phyloP scores from a whole-genome alignment of 805 yeast genomes.

The Saturnispora sanitii region DNA sequence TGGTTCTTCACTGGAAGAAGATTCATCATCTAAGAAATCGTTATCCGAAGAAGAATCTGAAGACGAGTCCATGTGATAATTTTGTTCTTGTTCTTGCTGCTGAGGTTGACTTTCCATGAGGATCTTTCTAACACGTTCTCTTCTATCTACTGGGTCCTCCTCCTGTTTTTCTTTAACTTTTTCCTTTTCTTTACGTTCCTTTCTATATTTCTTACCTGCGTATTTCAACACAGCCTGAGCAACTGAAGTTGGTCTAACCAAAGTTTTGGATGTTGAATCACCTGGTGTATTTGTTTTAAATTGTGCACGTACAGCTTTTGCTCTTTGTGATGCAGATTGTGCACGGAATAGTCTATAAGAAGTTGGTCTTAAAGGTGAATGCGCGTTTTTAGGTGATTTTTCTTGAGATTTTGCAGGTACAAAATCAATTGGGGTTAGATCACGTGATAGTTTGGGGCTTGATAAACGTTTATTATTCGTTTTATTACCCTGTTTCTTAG shows the following conservation, averaged over 20 bases:
- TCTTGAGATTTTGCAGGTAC: neutral
- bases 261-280: constrained; percentile 8
- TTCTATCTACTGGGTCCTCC: neutral
- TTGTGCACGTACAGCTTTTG: neutral
- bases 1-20: too few relatives aligned
- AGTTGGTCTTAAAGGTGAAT: neutral
- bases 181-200: constrained; percentile 35
- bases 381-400: too few relatives aligned
- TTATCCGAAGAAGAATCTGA: constrained; percentile 1
- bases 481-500: too few relatives aligned
- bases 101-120: constrained; percentile 8
- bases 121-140: constrained; percentile 3
- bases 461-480: too few relatives aligned
- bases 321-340: too few relatives aligned
- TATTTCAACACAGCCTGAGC: constrained; percentile 53
- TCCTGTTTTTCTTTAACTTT: constrained; percentile 19
- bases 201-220: constrained; percentile 39
- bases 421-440: too few relatives aligned
- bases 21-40: too few relatives aligned
- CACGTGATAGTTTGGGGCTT: too few relatives aligned
- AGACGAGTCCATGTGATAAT: too few relatives aligned
- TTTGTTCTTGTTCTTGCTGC: neutral
- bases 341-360: neutral
- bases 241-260: constrained; percentile 36
- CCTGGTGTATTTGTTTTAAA: neutral